These are phyloP conservation scores for Fragosphaeria purpurea DNA, from an alignment of 2,329 filamentous ascomycete species.

Conservation along the genomic window DNA sequence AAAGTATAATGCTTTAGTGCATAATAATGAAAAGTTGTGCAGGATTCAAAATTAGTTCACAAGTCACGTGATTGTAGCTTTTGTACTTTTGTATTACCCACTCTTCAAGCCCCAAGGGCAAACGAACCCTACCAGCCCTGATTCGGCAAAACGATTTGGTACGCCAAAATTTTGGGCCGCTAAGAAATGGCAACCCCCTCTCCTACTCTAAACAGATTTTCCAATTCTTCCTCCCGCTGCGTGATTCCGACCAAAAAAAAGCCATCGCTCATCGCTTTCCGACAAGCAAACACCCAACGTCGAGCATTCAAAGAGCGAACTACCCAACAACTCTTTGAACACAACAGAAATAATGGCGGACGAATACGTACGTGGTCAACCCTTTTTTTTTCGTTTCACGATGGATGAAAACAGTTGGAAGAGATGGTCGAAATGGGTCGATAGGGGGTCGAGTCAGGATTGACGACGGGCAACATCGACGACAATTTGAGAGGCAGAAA, in stretches of 20 bases:
- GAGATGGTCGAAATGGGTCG: too few relatives aligned
- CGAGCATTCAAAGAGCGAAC: conserved; percentile 22
- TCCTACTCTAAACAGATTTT: not conserved
- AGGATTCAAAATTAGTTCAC: too few relatives aligned
- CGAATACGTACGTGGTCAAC: conserved; percentile 24
- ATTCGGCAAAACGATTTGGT: too few relatives aligned
- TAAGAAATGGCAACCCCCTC: not conserved
- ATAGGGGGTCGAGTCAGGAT: too few relatives aligned
- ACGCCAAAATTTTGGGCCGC: conserved; percentile 3
- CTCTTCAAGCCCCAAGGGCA: conserved; percentile 4
- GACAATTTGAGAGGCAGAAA: not conserved
- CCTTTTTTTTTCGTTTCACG: not conserved
- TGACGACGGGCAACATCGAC: not conserved
- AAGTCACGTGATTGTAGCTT: too few relatives aligned
- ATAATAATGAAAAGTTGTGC: too few relatives aligned
- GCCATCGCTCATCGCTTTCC: conserved; percentile 19
- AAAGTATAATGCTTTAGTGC: too few relatives aligned
- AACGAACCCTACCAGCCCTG: conserved; percentile 8
- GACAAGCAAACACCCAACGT: conserved; percentile 21
- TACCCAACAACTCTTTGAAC: conserved; percentile 16
- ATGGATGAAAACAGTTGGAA: too few relatives aligned
- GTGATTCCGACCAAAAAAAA: not conserved
- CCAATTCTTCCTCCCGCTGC: conserved; percentile 4
- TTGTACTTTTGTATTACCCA: too few relatives aligned
- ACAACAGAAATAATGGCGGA: conserved; percentile 66